Evolutionary conservation across 2,329 filamentous ascomycete species (phyloP).

Genomic region (Meredithiella fracta): DNA sequence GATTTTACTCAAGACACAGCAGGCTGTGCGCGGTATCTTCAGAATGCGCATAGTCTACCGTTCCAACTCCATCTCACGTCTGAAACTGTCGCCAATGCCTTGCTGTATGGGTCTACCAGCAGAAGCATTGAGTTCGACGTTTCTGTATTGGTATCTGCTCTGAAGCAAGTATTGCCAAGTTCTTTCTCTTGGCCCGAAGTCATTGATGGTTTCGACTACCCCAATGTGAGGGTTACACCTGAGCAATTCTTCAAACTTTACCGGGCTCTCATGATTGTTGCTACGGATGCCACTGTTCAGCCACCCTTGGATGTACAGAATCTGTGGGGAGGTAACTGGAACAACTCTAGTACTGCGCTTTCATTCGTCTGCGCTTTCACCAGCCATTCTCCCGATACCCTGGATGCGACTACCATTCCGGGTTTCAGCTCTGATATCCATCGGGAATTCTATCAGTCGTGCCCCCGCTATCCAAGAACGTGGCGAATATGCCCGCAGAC

Average conservation of each 20-base stretch:
- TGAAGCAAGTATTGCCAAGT: conserved; percentile 44
- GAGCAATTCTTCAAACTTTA: conserved; percentile 71
- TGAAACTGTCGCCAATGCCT: conserved; percentile 56
- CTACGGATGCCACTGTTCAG: conserved; percentile 38
- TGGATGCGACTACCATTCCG: conserved; percentile 75
- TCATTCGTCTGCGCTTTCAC: conserved; percentile 87
- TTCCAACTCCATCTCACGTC: conserved; percentile 48
- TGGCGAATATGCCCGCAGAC: conserved; percentile 51
- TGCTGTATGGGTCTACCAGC: conserved; percentile 50
- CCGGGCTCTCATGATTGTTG: conserved; percentile 58
- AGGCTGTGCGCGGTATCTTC: conserved; percentile 37
- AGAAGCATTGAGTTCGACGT: conserved; percentile 38
- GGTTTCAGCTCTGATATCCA: conserved; percentile 65
- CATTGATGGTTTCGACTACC: conserved; percentile 64
- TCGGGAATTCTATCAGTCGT: conserved; percentile 36
- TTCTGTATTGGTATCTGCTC: conserved; percentile 40
- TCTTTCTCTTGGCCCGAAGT: conserved; percentile 57
- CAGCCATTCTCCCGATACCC: conserved; percentile 53
- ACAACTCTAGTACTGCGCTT: conserved; percentile 69
- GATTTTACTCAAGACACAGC: conserved; percentile 64
- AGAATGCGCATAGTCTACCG: conserved; percentile 26
- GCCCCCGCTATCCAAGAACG: conserved; percentile 34
- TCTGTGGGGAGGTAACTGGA: conserved; percentile 84
- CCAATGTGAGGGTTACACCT: conserved; percentile 57
- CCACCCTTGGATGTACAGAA: conserved; percentile 61